Evolutionary conservation across 495 filamentous ascomycete genomes (phyloP), one percentile per base, ranked within the genome.

Genomic region (Articulospora tetracladia): DNA sequence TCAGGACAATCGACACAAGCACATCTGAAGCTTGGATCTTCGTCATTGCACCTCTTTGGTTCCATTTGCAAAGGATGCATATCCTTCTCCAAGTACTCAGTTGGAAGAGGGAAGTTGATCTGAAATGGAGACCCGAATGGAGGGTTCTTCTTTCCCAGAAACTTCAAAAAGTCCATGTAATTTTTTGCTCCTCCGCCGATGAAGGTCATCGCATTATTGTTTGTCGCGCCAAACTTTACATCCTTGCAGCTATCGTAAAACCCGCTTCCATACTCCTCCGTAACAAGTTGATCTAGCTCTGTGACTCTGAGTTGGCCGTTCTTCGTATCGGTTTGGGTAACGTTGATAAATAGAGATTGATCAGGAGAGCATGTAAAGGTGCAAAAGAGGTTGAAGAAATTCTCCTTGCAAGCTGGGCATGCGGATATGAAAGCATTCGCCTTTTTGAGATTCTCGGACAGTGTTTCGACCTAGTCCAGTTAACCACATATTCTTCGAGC

Each of bases 201-300:
- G 63, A 98, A 86, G 60, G 91, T 87, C 80, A 98, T 98, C 12
- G 93, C 93, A 65, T 87, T 89, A 22, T 88, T 86, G 61, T 95
- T 95, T 2, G 95, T 93, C 1, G 91, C 87, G 17, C 93, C 94
- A 68, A 97, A 97, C 69, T 98, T 97, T 70, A 98, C 92, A 71
- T 98, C 91, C 73, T 98, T 98, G 76, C 94, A 98, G 70, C 94
- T 98, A 69, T 96, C 81, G 72, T 90, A 98, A 74, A 98, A 97
- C 2, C 90, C 92, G 39, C 83, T 81, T 25, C 92, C 93, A 74
- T 93, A 98, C 53, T 88, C 80, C 55, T 92, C 80, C 0, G 90
- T 90, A 68, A 96, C 85, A n/a, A 98, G 69, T 63, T 97, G 92
- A 65, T 97, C 91, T 23, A 98, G 71, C 73, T 97, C 92, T 1